Percentiles rank a stretch among this genome's conserved stretches.
These are phyloP conservation scores for Gossypium davidsonii DNA, from an alignment of 441 rosid genomes.

Conservation along the genomic window DNA sequence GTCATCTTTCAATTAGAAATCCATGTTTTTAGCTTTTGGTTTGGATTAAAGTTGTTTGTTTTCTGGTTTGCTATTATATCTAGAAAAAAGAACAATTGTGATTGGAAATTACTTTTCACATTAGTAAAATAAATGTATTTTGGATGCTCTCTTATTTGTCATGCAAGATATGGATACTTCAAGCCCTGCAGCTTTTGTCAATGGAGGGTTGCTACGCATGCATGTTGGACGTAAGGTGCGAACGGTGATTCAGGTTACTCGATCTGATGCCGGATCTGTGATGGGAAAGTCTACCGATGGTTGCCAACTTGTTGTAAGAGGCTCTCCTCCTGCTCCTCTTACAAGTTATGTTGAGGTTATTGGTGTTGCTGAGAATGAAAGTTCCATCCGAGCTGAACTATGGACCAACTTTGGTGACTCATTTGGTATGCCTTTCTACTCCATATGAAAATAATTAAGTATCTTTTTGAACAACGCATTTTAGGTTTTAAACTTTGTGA, in stretches of 20 bases:
- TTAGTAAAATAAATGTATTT: neutral
- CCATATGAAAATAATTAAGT: neutral
- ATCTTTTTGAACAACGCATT: neutral
- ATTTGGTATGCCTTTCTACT: conserved; percentile 45
- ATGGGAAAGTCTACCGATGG: conserved; percentile 75
- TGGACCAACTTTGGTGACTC: conserved; percentile 73
- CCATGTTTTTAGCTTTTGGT: neutral
- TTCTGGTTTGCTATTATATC: neutral
- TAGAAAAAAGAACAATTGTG: neutral
- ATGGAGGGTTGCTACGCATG: conserved; percentile 35
- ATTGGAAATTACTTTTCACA: neutral
- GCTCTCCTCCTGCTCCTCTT: conserved; percentile 43
- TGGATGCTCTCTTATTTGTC: neutral
- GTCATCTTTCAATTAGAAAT: neutral
- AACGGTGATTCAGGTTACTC: conserved; percentile 46
- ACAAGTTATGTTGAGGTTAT: conserved; percentile 69
- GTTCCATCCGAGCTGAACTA: conserved; percentile 55
- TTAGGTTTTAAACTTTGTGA: neutral
- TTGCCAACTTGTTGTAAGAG: conserved; percentile 49
- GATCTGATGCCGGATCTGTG: conserved; percentile 45
- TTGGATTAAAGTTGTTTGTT: neutral
- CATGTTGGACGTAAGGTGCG: conserved; percentile 56
- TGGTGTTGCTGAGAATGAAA: conserved; percentile 76
- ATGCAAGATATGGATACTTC: conserved; percentile 59
- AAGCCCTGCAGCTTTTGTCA: conserved; percentile 37